These are phyloP conservation scores for Thermothelomyces thermophilus DNA, from an alignment of 2,329 filamentous ascomycete species.

Conservation along the genomic window DNA sequence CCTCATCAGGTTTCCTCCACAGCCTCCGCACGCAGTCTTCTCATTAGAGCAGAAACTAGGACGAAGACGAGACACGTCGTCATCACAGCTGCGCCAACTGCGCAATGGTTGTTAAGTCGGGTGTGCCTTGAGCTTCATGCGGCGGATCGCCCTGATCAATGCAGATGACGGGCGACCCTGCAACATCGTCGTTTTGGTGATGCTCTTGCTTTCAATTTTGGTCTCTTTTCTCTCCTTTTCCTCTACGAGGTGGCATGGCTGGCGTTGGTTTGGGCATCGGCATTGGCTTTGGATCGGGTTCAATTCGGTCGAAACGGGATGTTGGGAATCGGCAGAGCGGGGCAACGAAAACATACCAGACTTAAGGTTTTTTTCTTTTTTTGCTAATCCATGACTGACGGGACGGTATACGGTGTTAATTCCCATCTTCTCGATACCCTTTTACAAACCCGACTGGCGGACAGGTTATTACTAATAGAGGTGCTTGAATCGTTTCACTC, in stretches of 20 bases:
- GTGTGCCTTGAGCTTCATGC: no score
- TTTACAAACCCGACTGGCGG: neutral
- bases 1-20: constrained; percentile 22
- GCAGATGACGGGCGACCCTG: neutral
- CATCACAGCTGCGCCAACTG: constrained; percentile 25
- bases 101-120: neutral
- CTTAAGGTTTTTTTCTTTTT: neutral
- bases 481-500: neutral
- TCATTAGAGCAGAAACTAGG: no score
- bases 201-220: neutral
- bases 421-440: constrained; percentile 9
- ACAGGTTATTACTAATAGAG: constrained; percentile 4
- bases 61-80: no score
- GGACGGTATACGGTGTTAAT: constrained; percentile 2
- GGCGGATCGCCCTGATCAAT: neutral
- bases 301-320: no score
- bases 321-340: no score
- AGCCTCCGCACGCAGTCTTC: constrained; percentile 4
- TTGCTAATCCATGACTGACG: neutral
- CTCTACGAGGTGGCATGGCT: neutral
- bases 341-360: neutral
- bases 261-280: neutral
- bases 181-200: neutral
- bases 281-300: no score
- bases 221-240: neutral